A percentile compares a stretch with the other conserved stretches of the same genome.
These are phyloP conservation scores for Fonsecaea erecta DNA, from an alignment of 2,329 filamentous ascomycete genomes.

Conservation along the genomic window DNA sequence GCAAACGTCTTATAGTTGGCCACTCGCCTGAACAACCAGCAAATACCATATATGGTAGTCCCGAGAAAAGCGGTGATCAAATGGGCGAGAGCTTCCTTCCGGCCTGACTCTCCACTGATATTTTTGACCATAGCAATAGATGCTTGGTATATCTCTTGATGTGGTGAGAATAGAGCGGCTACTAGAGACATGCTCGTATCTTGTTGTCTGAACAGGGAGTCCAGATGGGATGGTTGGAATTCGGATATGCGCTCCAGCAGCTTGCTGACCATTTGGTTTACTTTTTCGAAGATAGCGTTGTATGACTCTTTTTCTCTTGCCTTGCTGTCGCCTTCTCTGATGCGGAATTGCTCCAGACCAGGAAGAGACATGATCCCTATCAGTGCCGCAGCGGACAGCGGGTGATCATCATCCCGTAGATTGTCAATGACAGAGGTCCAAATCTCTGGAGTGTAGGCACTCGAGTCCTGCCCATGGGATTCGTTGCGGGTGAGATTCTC, in stretches of 20 bases:
- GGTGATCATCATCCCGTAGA: conserved; percentile 68
- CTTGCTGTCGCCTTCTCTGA: conserved; percentile 46
- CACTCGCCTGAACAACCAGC: conserved; percentile 61
- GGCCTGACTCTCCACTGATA: conserved; percentile 70
- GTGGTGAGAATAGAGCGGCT: conserved; percentile 78
- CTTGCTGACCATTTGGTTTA: conserved; percentile 68
- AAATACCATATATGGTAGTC: conserved; percentile 61
- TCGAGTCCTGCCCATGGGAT: conserved; percentile 68
- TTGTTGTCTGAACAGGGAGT: conserved; percentile 69
- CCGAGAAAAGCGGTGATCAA: conserved; percentile 62
- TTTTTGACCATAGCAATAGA: conserved; percentile 82
- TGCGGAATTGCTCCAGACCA: conserved; percentile 73
- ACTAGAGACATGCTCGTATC: conserved; percentile 75
- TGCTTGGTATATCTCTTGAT: conserved; percentile 77
- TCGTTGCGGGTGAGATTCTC: conserved; percentile 65
- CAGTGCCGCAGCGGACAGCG: conserved; percentile 75
- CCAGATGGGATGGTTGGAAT: conserved; percentile 71
- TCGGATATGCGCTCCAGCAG: conserved; percentile 80
- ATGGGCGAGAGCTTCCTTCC: conserved; percentile 65
- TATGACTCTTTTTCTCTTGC: conserved; percentile 68
- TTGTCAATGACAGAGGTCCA: conserved; percentile 77
- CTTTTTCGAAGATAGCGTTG: conserved; percentile 71
- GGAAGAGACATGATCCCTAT: conserved; percentile 72
- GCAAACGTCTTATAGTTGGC: conserved; percentile 63
- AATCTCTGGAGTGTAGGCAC: conserved; percentile 72